Evolutionary conservation across 2,329 filamentous ascomycete species (phyloP).

Genomic region (Cryphonectria radicalis): DNA sequence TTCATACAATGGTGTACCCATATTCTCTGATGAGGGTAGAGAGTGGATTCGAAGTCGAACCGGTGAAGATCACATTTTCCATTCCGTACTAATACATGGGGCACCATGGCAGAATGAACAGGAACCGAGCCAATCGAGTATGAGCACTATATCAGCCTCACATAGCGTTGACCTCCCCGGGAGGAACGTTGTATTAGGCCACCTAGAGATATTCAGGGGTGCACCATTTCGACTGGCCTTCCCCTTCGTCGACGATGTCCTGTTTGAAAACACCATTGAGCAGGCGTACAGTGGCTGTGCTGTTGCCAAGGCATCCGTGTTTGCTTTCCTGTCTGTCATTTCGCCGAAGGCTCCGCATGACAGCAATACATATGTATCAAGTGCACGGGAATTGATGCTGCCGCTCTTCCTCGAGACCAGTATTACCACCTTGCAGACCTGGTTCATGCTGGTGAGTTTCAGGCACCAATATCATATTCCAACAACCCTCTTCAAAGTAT

Average conservation of each 20-base stretch:
- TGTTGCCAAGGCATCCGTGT: constrained; percentile 50
- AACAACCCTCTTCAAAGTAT: neutral
- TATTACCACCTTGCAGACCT: constrained; percentile 49
- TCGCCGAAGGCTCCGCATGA: constrained; percentile 40
- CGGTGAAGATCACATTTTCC: constrained; percentile 42
- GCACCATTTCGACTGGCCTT: constrained; percentile 47
- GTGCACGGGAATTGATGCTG: constrained; percentile 48
- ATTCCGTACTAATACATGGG: constrained; percentile 33
- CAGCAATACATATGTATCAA: constrained; percentile 44
- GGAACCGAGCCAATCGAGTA: neutral
- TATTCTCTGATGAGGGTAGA: constrained; percentile 51
- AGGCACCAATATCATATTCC: neutral
- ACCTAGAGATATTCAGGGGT: constrained; percentile 24
- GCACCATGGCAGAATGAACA: constrained; percentile 12
- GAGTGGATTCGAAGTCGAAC: constrained; percentile 53
- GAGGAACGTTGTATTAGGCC: constrained; percentile 35
- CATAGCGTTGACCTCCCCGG: constrained; percentile 41
- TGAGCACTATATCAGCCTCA: neutral
- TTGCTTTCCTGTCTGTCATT: constrained; percentile 51
- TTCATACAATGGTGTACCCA: constrained; percentile 52
- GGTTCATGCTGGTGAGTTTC: constrained; percentile 52
- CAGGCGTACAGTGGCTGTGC: constrained; percentile 33
- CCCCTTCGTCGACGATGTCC: constrained; percentile 50
- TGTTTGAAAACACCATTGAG: constrained; percentile 51
- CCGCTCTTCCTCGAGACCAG: constrained; percentile 48